A percentile compares a stretch with the other conserved stretches of the same genome.
Evolutionary conservation across 768 basidiomycete species (phyloP).

Genomic region (Phanerodontia chrysosporium): DNA sequence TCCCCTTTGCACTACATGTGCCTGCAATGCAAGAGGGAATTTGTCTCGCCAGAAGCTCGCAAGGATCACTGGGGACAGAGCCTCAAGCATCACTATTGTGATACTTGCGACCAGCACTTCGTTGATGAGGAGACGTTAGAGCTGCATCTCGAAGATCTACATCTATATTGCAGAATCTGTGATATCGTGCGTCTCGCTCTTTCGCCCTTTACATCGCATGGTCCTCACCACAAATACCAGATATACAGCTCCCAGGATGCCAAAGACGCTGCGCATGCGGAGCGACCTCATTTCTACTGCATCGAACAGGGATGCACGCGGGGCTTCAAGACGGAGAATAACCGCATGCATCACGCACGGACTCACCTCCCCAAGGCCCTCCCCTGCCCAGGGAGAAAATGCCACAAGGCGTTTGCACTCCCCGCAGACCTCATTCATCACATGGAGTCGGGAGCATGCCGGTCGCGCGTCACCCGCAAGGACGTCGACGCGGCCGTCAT

Average conservation of each 20-base stretch:
- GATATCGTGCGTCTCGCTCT: background rate
- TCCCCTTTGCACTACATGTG: slow-evolving; percentile 42
- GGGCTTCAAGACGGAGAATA: slow-evolving; percentile 37
- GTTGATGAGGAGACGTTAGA: slow-evolving; percentile 27
- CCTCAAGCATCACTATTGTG: slow-evolving; percentile 47
- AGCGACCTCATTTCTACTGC: slow-evolving; percentile 37
- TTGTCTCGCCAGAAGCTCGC: slow-evolving; percentile 30
- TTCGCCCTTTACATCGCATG: slow-evolving; percentile 17
- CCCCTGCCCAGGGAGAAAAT: slow-evolving; percentile 38
- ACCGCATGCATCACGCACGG: slow-evolving; percentile 44
- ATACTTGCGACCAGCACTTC: slow-evolving; percentile 45
- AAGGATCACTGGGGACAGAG: slow-evolving; percentile 52
- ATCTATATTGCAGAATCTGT: slow-evolving; percentile 37
- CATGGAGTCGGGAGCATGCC: slow-evolving; percentile 57
- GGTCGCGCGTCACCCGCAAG: slow-evolving; percentile 41
- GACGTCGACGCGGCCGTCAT: slow-evolving; percentile 38
- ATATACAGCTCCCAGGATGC: background rate
- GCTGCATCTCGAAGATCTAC: slow-evolving; percentile 36
- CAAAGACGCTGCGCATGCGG: slow-evolving; percentile 27
- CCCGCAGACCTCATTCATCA: slow-evolving; percentile 55
- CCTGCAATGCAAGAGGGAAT: slow-evolving; percentile 42
- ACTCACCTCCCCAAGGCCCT: slow-evolving; percentile 37
- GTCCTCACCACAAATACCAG: slow-evolving; percentile 20
- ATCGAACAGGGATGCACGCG: slow-evolving; percentile 31
- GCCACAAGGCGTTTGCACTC: slow-evolving; percentile 45